phyloP scores from a whole-genome alignment of 371 early-diverging fungal species.

The Apophysomyces sp. region DNA sequence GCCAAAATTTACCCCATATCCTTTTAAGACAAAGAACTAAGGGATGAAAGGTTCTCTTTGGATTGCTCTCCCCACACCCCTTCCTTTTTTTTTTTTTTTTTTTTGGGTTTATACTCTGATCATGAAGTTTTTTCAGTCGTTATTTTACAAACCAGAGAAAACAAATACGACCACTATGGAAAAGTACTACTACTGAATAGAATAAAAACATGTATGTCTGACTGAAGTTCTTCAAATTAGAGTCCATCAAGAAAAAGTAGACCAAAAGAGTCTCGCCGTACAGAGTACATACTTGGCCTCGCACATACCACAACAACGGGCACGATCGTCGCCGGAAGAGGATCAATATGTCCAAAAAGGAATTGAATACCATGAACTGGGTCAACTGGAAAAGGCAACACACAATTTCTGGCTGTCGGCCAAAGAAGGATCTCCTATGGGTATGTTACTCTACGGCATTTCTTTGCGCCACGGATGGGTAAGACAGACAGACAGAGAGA shows the following conservation, averaged over 20 bases:
- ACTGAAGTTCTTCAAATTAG: too few species aligned
- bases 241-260: neutral
- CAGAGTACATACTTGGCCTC: neutral
- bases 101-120: too few species aligned
- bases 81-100: neutral
- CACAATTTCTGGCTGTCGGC: constrained; percentile 74
- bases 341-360: constrained; percentile 49
- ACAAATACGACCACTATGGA: neutral
- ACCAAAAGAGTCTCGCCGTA: neutral
- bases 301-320: neutral
- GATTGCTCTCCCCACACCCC: neutral
- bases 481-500: too few species aligned
- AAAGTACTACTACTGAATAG: neutral
- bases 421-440: constrained; percentile 63
- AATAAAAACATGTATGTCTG: neutral
- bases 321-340: constrained; percentile 9
- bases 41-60: neutral
- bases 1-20: neutral
- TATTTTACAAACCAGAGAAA: neutral
- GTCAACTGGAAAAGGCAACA: constrained; percentile 70
- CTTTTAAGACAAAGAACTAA: neutral
- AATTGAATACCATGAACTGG: constrained; percentile 68
- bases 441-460: constrained; percentile 81
- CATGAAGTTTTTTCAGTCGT: neutral
- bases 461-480: constrained; percentile 85